These are phyloP conservation scores for Chloris gayana DNA, from an alignment of 176 grass and related monocot species.

Conservation along the genomic window DNA sequence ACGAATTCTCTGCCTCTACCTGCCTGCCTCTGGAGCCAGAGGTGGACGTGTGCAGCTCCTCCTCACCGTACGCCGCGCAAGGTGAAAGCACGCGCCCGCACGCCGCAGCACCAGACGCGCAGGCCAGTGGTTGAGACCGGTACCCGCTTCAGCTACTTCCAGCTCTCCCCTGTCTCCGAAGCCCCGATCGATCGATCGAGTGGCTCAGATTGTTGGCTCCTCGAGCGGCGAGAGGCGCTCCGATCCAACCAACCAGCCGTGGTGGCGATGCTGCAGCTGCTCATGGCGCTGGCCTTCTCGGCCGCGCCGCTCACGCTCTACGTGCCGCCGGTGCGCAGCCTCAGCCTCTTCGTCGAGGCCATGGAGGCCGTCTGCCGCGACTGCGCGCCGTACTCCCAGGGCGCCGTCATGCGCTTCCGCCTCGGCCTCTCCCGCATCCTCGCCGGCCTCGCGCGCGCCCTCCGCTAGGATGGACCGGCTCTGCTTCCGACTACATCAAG, in stretches of 20 bases:
- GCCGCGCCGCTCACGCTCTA: conserved; percentile 93
- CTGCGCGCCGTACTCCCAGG: conserved; percentile 58
- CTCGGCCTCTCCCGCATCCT: conserved; percentile 66
- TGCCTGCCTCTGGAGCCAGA: too few species aligned
- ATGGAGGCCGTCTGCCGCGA: conserved; percentile 66
- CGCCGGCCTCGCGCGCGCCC: conserved; percentile 45
- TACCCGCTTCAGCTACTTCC: too few species aligned
- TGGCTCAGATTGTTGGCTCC: not conserved
- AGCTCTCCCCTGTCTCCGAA: too few species aligned
- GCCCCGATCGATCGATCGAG: too few species aligned
- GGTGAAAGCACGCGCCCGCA: not conserved
- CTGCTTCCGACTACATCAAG: not conserved
- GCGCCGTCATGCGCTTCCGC: conserved; percentile 57
- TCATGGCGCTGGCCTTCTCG: conserved; percentile 85
- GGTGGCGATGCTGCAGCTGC: conserved; percentile 70
- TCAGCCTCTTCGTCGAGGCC: conserved; percentile 82
- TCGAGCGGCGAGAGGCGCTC: not conserved
- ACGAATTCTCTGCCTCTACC: not conserved
- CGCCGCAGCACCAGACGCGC: too few species aligned
- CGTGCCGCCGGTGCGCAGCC: conserved; percentile 81
- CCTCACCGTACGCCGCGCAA: not conserved
- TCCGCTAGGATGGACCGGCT: conserved; percentile 38
- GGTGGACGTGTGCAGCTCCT: not conserved
- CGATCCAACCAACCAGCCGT: too few species aligned
- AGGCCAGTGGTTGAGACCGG: not conserved